Evolutionary conservation across 2,329 filamentous ascomycete genomes (phyloP).

Genomic region (Colletotrichum sp.): DNA sequence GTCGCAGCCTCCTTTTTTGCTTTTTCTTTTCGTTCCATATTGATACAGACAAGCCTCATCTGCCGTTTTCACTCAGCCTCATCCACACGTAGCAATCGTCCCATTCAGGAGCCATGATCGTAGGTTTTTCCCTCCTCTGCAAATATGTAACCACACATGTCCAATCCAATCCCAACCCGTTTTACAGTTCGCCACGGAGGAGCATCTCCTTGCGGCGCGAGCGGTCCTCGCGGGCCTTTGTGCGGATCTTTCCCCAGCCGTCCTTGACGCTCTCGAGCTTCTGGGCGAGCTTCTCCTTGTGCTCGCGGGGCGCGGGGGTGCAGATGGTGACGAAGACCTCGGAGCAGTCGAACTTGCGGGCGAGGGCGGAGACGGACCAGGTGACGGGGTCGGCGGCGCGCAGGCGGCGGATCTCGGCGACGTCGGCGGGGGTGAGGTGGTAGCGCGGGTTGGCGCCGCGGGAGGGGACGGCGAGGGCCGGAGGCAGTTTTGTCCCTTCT

Average conservation of each 20-base stretch:
- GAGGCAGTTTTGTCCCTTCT: slow-evolving; percentile 31
- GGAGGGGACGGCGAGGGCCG: slow-evolving; percentile 27
- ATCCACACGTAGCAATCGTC: not conserved
- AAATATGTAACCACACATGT: not conserved
- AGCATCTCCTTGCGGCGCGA: slow-evolving; percentile 58
- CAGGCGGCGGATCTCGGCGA: slow-evolving; percentile 65
- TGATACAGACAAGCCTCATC: not conserved
- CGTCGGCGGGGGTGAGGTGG: slow-evolving; percentile 59
- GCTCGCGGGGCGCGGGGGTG: slow-evolving; percentile 52
- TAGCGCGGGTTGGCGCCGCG: slow-evolving; percentile 42
- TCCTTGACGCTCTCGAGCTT: slow-evolving; percentile 53
- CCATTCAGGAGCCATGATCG: not conserved
- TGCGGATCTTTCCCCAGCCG: slow-evolving; percentile 63
- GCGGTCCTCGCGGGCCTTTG: slow-evolving; percentile 60
- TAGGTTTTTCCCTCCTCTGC: not conserved
- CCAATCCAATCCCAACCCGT: not conserved
- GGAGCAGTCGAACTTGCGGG: slow-evolving; percentile 51
- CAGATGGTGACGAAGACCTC: slow-evolving; percentile 60
- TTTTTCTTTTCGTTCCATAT: not conserved
- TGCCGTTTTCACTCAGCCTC: not conserved
- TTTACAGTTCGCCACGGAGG: slow-evolving; percentile 55
- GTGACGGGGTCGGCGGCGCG: slow-evolving; percentile 55
- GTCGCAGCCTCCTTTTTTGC: not conserved
- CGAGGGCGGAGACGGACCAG: slow-evolving; percentile 61
- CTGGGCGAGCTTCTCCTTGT: slow-evolving; percentile 49